These are phyloP conservation scores for Aureoboletus auriporus DNA, from an alignment of 768 basidiomycete species.

Conservation along the genomic window DNA sequence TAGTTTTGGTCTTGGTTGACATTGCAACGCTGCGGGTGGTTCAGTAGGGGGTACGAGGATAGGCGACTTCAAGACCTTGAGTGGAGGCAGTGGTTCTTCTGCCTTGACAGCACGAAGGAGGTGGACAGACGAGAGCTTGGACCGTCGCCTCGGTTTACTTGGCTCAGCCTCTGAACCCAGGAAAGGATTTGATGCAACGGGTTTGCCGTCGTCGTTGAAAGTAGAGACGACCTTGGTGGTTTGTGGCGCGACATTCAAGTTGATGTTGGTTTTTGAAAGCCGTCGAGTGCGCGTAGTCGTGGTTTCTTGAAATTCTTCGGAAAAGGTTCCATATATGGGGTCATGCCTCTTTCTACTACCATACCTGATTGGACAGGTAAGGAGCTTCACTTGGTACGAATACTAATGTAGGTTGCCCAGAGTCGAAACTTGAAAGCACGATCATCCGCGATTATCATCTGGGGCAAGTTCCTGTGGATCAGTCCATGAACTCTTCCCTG, in stretches of 20 bases:
- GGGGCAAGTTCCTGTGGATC: no score
- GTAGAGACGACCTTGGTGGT: slow-evolving; percentile 25
- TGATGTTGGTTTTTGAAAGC: slow-evolving; percentile 19
- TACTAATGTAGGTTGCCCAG: no score
- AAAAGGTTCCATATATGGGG: slow-evolving; percentile 3
- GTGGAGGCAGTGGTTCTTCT: slow-evolving; percentile 1
- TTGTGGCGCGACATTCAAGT: slow-evolving; percentile 24
- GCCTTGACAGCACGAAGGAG: slow-evolving; percentile 2
- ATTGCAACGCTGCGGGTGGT: neutral
- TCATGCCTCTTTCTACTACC: no score
- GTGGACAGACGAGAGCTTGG: slow-evolving; percentile 6
- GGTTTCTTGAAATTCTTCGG: slow-evolving; percentile 1
- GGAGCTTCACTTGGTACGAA: no score
- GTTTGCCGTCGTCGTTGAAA: neutral
- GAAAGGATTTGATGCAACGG: no score
- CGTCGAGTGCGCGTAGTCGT: slow-evolving; percentile 14
- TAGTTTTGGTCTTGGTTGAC: slow-evolving; percentile 5
- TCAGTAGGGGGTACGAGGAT: slow-evolving; percentile 2
- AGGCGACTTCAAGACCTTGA: slow-evolving; percentile 18
- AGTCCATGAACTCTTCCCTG: no score
- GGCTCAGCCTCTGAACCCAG: slow-evolving; percentile 7
- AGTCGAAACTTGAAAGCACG: no score
- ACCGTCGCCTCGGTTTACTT: slow-evolving; percentile 6
- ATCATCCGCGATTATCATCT: no score
- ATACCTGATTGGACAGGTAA: no score